A percentile compares a stretch with the other conserved stretches of the same genome.
Evolutionary conservation across 305 asterid species (phyloP).

Genomic region (Nicotiana rustica): DNA sequence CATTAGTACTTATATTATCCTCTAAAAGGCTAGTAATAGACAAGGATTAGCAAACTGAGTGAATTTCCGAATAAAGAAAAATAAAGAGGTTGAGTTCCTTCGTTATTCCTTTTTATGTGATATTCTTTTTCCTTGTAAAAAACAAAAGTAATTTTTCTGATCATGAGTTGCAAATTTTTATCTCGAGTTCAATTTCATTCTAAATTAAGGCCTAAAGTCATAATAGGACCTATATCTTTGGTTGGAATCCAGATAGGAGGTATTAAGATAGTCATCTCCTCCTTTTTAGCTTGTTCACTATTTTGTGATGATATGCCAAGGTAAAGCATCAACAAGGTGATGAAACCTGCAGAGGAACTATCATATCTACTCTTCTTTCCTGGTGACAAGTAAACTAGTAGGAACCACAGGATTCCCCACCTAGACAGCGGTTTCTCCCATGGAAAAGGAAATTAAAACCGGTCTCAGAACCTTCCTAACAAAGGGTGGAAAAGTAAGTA

Average conservation of each 20-base stretch:
- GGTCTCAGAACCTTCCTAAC: background rate
- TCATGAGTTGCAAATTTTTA: background rate
- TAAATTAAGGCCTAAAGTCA: conserved; percentile 10
- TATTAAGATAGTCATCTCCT: conserved; percentile 3
- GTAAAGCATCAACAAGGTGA: conserved; percentile 26
- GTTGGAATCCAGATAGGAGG: conserved; percentile 2
- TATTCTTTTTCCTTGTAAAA: conserved; percentile 5
- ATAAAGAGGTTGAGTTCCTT: background rate
- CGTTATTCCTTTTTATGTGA: background rate
- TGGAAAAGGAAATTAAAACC: conserved; percentile 9
- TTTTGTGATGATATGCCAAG: conserved; percentile 26
- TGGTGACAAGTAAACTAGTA: conserved; percentile 9
- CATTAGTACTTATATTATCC: background rate
- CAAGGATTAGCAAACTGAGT: background rate
- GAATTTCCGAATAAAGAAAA: background rate
- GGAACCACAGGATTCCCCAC: conserved; percentile 22
- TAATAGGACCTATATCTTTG: background rate
- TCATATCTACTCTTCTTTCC: background rate
- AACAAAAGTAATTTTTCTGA: background rate
- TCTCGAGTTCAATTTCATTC: background rate
- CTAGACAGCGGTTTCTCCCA: background rate
- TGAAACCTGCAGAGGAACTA: background rate
- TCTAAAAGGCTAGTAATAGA: background rate
- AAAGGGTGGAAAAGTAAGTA: background rate
- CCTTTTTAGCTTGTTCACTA: conserved; percentile 26